Percentiles rank a stretch among this genome's conserved stretches.
phyloP scores from a whole-genome alignment of 441 rosid genomes.

The Populus hybrid region DNA sequence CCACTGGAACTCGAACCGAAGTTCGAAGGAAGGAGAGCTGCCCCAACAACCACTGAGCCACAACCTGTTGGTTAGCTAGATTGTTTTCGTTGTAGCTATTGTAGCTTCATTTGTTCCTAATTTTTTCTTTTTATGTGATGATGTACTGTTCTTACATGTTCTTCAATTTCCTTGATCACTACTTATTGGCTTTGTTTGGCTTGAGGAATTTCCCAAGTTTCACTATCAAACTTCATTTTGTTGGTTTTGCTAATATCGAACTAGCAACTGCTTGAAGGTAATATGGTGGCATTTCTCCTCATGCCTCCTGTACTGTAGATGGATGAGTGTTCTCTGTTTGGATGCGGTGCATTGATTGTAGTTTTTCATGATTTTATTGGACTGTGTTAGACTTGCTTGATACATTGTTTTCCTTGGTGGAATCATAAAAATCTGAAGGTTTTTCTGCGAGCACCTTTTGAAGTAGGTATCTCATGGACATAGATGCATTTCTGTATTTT shows the following conservation, averaged over 20 bases:
- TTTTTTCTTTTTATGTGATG: background rate
- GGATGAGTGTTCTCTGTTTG: conserved; percentile 46
- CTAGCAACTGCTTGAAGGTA: background rate
- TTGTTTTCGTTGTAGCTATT: background rate
- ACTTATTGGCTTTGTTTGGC: background rate
- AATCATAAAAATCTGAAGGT: conserved; percentile 10
- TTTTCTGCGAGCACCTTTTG: conserved; percentile 6
- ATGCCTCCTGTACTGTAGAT: conserved; percentile 43
- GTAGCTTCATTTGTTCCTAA: background rate
- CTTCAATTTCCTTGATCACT: background rate
- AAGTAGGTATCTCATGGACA: conserved; percentile 17
- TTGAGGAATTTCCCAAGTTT: background rate
- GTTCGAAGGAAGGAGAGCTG: no score
- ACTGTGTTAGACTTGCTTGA: conserved; percentile 26
- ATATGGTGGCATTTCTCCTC: conserved; percentile 17
- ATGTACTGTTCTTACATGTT: background rate
- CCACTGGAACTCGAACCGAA: no score
- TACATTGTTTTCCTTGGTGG: conserved; percentile 14
- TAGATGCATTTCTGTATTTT: conserved; percentile 7
- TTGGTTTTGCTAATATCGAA: background rate
- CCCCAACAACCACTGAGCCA: no score
- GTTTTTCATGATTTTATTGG: conserved; percentile 27
- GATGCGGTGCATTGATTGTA: conserved; percentile 26
- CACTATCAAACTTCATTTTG: background rate
- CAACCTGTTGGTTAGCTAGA: no score